Evolutionary conservation across 306 rosid genomes (phyloP).

Genomic region (Prunus mongolica): DNA sequence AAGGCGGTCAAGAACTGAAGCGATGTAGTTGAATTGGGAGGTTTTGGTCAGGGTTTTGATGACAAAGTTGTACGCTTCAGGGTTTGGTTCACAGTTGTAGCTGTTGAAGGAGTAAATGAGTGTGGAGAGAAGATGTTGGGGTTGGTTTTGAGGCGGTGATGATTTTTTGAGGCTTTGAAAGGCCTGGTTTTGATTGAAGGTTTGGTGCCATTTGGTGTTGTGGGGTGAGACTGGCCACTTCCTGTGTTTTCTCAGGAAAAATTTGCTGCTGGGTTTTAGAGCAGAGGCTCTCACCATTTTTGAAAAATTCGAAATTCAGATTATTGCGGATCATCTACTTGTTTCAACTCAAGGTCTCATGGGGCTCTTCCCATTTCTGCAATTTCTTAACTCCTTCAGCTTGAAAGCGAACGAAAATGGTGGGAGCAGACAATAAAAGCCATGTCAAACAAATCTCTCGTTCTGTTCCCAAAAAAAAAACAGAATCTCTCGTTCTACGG

Average conservation of each 20-base stretch:
- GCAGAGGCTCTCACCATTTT: constrained; percentile 51
- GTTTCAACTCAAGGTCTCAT: not conserved
- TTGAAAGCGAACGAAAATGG: not conserved
- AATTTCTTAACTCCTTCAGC: not conserved
- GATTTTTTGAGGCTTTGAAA: constrained; percentile 44
- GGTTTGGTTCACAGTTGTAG: constrained; percentile 55
- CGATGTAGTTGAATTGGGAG: constrained; percentile 43
- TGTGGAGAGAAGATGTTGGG: constrained; percentile 53
- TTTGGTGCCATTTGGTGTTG: constrained; percentile 68
- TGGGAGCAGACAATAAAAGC: too few relatives aligned
- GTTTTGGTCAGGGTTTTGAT: constrained; percentile 43
- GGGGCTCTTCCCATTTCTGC: not conserved
- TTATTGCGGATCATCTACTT: not conserved
- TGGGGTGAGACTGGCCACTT: constrained; percentile 69
- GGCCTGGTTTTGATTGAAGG: constrained; percentile 58
- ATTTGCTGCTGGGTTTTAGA: constrained; percentile 48
- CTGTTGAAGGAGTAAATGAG: constrained; percentile 56
- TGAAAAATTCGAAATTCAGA: not conserved
- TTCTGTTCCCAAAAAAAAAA: too few relatives aligned
- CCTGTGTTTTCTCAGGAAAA: constrained; percentile 60
- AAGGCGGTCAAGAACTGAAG: constrained; percentile 48
- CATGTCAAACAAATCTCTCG: too few relatives aligned
- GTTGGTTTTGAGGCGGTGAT: constrained; percentile 22
- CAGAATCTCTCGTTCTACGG: too few relatives aligned
- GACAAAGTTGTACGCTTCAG: constrained; percentile 62